phyloP scores from a whole-genome alignment of 139 green algal species.

The Astrephomene gubernaculifera region DNA sequence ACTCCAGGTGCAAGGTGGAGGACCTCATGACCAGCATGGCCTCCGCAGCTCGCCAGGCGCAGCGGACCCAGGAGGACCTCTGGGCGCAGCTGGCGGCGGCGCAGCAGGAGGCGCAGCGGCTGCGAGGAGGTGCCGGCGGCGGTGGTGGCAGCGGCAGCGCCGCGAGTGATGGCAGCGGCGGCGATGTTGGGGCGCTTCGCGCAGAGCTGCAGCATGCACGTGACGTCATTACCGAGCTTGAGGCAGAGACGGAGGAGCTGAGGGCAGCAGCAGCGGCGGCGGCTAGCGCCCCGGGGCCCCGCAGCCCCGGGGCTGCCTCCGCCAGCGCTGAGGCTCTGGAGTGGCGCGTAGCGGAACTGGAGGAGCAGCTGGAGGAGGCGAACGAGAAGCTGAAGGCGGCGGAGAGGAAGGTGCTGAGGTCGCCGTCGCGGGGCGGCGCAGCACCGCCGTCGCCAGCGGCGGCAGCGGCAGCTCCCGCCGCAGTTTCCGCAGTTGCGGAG shows the following conservation, averaged over 20 bases:
- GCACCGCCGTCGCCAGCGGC: neutral
- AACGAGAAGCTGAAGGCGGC: constrained; percentile 18
- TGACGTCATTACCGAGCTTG: constrained; percentile 24
- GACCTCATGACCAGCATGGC: constrained; percentile 29
- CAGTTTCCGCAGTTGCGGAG: neutral
- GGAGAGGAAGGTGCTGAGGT: neutral
- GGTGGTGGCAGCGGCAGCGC: neutral
- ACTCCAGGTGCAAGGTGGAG: constrained; percentile 42
- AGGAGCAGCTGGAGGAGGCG: constrained; percentile 31
- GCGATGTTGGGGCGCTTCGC: constrained; percentile 5
- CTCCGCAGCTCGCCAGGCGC: neutral
- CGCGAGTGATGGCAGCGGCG: neutral
- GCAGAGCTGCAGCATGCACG: constrained; percentile 11
- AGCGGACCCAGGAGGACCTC: constrained; percentile 5
- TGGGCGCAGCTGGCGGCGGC: constrained; percentile 10
- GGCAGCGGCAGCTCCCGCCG: neutral
- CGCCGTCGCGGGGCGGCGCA: neutral
- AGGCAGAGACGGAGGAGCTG: constrained; percentile 19
- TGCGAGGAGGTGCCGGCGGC: neutral
- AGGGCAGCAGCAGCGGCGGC: neutral
- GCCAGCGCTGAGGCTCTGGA: constrained; percentile 26
- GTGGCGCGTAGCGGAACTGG: constrained; percentile 22
- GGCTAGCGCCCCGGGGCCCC: neutral
- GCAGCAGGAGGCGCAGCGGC: neutral
- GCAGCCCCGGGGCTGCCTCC: neutral